Evolutionary conservation across 768 basidiomycete species (phyloP).

Genomic region (Tricholoma furcatifolium): DNA sequence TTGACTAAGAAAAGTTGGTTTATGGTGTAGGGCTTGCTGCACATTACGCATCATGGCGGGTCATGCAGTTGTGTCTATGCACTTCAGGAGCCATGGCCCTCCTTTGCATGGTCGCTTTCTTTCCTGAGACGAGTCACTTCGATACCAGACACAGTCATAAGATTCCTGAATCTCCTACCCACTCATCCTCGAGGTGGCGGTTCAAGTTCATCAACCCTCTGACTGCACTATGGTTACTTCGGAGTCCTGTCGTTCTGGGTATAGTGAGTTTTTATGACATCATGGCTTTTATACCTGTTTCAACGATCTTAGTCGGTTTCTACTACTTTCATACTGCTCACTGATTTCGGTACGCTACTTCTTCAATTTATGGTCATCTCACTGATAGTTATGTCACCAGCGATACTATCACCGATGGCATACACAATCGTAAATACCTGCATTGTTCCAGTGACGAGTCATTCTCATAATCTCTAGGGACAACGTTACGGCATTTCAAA

Average conservation of each 20-base stretch:
- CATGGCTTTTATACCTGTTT: too few species aligned
- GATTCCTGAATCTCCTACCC: not conserved
- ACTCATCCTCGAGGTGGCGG: conserved; percentile 2
- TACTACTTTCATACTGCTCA: conserved; percentile 9
- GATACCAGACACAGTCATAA: conserved; percentile 43
- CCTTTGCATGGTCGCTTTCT: conserved; percentile 30
- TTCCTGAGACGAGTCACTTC: conserved; percentile 55
- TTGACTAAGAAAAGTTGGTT: not conserved
- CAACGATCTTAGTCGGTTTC: conserved; percentile 9
- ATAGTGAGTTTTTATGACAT: conserved; percentile 29
- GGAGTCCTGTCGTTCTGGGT: conserved; percentile 43
- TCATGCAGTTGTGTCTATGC: conserved; percentile 39
- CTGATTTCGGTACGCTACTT: conserved; percentile 29
- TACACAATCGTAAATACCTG: too few species aligned
- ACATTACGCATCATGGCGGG: conserved; percentile 63
- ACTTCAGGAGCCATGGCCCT: conserved; percentile 20
- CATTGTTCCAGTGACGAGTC: too few species aligned
- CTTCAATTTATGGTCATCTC: not conserved
- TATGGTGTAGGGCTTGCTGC: conserved; percentile 42
- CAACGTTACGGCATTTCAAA: conserved; percentile 33
- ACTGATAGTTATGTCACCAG: not conserved
- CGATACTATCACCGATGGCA: conserved; percentile 24
- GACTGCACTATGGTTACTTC: conserved; percentile 33
- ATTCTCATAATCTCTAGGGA: conserved; percentile 30
- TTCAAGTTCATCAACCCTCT: conserved; percentile 48